Evolutionary conservation across 306 rosid genomes (phyloP).

Genomic region (Gastrolobium villosum): DNA sequence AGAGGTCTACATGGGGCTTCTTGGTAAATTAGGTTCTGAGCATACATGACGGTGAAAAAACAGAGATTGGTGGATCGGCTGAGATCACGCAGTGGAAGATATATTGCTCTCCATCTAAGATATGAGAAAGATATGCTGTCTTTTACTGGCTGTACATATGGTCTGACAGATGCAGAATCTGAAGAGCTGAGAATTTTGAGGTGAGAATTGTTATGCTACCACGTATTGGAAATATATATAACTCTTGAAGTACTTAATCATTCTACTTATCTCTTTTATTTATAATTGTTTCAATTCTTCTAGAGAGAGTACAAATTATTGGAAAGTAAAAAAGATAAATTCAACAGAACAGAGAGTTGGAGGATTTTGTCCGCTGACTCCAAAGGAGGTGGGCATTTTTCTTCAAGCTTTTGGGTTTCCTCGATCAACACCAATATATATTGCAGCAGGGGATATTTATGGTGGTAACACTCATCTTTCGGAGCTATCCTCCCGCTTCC

Average conservation of each 20-base stretch:
- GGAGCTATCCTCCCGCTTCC: constrained; percentile 86
- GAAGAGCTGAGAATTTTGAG: constrained; percentile 94
- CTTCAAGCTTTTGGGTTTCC: constrained; percentile 89
- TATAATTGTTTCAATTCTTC: constrained; percentile 48
- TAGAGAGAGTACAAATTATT: constrained; percentile 89
- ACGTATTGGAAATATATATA: constrained; percentile 1
- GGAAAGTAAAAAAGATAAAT: constrained; percentile 89
- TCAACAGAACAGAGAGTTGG: constrained; percentile 85
- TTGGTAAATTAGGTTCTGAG: constrained; percentile 96
- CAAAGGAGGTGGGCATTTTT: constrained; percentile 92
- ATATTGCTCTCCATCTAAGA: constrained; percentile 95
- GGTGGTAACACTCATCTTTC: constrained; percentile 79
- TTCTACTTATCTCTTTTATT: background rate
- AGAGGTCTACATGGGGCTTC: constrained; percentile 94
- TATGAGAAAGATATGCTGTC: constrained; percentile 97
- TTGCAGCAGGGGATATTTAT: constrained; percentile 97
- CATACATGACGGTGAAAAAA: constrained; percentile 90
- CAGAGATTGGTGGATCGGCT: constrained; percentile 99
- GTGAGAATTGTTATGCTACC: constrained; percentile 54
- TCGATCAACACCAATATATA: constrained; percentile 77
- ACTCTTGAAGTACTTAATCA: constrained; percentile 2
- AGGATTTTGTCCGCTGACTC: constrained; percentile 94
- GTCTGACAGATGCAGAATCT: constrained; percentile 80
- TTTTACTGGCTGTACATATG: constrained; percentile 91
- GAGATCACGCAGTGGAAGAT: constrained; percentile 79